Base-by-base conservation (phyloP, 257 asterid genomes). In the Eustoma russellianum region DNA sequence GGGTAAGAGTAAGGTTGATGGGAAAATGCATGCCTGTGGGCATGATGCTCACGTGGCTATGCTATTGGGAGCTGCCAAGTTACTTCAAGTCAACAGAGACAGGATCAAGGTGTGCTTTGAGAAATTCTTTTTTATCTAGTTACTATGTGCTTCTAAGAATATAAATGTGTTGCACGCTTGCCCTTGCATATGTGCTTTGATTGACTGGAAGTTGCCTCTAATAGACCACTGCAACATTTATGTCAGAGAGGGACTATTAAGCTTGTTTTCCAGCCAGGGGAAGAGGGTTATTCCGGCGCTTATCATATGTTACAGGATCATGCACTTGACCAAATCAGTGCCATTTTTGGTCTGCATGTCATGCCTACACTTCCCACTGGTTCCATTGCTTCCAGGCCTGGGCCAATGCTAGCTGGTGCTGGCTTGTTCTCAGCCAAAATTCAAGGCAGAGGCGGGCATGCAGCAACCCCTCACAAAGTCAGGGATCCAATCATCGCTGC, bases 261-360 rank as follows among this genome's bases (percentile, higher is more conserved):
- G 70, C 83, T 86, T 12, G 74, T 86, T 5, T 86, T 86, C 75
- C 95, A 86, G 68, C 95, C 95, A 45, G 93, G 67, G 43, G 94
- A 83, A 83, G 95, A 86, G 71, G 93, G 93, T 38, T 46, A 44
- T 59, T 85, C 82, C 4, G 95, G 95, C 11, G 91, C 93, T 41
- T 59, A 73, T 30, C 56, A 72, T 43, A 73, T 86, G 83, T 59
- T 83, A 57, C 65, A 76, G 51, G 76, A 78, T 18, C 91, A 90
- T 55, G 90, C 85, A 41, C 67, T 86, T 17, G 85, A 86, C 17
- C 81, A 79, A 48, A 60, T 80, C 62, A 13, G 70, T 60, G 86
- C 80, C 50, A 83, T 83, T 28, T 83, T 86, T 17, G 90, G 77
- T 33, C 53, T 86, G 48, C 93, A 83, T 41, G 93, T 86, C 6